A percentile compares a stretch with the other conserved stretches of the same genome.
phyloP scores from a whole-genome alignment of 2,329 filamentous ascomycete species.

The Lojkania enalia region DNA sequence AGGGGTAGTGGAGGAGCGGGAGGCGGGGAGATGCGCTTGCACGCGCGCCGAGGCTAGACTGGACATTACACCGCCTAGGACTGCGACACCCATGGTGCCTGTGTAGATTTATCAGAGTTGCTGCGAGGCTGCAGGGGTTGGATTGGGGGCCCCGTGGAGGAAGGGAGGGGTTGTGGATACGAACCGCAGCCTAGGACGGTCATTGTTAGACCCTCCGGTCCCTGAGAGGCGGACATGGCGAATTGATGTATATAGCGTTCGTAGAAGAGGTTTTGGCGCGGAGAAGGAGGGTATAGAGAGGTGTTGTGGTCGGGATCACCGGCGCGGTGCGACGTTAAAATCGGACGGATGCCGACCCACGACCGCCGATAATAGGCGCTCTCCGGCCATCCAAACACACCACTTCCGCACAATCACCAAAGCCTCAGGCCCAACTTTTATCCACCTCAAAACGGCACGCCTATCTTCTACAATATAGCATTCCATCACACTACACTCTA shows the following conservation, averaged over 20 bases:
- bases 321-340: too few relatives aligned
- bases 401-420: too few relatives aligned
- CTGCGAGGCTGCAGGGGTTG: conserved; percentile 10
- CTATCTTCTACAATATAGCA: too few relatives aligned
- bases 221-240: conserved; percentile 36
- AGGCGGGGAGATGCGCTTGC: conserved; percentile 43
- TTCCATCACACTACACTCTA: not conserved
- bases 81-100: conserved; percentile 86
- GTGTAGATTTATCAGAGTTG: conserved; percentile 9
- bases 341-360: too few relatives aligned
- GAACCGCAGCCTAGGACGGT: conserved; percentile 81
- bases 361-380: too few relatives aligned
- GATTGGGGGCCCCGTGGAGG: conserved; percentile 1
- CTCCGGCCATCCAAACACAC: too few relatives aligned
- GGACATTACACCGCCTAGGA: conserved; percentile 76
- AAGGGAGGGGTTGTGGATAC: conserved; percentile 30
- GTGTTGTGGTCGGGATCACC: too few relatives aligned
- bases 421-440: too few relatives aligned
- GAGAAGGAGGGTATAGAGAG: not conserved
- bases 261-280: not conserved
- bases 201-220: conserved; percentile 63
- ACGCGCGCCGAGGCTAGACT: conserved; percentile 59
- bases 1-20: conserved; percentile 40
- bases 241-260: not conserved
- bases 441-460: too few relatives aligned